phyloP scores from a whole-genome alignment of 169 alveolate species.

The Babesia divergens region DNA sequence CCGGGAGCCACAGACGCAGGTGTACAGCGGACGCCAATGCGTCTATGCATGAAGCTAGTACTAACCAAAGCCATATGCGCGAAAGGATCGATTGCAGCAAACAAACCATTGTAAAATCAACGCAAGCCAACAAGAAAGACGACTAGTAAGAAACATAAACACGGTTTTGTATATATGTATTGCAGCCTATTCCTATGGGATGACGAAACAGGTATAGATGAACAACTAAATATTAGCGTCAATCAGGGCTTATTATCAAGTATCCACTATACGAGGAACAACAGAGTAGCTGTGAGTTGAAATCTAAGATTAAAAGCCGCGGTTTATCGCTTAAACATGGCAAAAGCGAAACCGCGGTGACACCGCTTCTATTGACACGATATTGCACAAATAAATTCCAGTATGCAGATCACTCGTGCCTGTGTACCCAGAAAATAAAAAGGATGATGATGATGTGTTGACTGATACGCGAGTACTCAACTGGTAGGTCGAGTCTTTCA shows the following conservation, averaged over 20 bases:
- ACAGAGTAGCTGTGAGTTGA: conserved; percentile 40
- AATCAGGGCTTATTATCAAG: conserved; percentile 36
- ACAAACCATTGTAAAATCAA: not conserved
- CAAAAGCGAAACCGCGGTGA: not conserved
- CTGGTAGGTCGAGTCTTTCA: conserved; percentile 21
- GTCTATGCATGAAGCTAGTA: not conserved
- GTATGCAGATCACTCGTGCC: conserved; percentile 50
- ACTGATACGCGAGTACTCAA: conserved; percentile 45
- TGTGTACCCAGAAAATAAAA: conserved; percentile 17
- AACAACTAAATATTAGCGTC: too few species aligned
- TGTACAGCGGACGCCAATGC: conserved; percentile 1
- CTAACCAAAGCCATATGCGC: not conserved
- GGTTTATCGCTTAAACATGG: not conserved
- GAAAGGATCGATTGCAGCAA: not conserved
- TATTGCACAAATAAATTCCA: not conserved
- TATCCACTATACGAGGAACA: conserved; percentile 56
- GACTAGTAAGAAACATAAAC: not conserved
- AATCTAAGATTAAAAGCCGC: too few species aligned
- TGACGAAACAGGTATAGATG: conserved; percentile 43
- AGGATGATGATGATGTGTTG: conserved; percentile 53
- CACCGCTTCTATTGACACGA: not conserved
- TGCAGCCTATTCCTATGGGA: conserved; percentile 59
- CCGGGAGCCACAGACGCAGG: conserved; percentile 15
- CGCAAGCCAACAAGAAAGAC: not conserved
- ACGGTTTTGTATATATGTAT: not conserved